Percentiles rank a stretch among this genome's conserved stretches.
phyloP scores from a whole-genome alignment of 129 eudicot genomes.

The Escallonia rubra region DNA sequence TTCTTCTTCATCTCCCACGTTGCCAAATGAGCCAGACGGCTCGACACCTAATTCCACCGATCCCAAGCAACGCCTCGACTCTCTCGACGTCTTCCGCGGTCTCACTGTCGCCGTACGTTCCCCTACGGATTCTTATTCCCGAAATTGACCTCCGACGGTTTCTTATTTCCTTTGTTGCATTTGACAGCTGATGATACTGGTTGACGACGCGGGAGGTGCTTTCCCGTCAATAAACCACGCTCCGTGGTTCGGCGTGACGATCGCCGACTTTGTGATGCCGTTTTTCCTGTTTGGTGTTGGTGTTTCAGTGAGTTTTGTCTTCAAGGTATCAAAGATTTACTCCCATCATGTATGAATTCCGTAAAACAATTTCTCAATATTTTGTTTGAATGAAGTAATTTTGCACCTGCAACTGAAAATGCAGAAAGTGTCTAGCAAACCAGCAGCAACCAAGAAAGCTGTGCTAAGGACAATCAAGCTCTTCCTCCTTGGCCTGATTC shows the following conservation, averaged over 20 bases:
- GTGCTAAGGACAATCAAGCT: slow-evolving; percentile 57
- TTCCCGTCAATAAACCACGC: slow-evolving; percentile 88
- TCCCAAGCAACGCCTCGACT: slow-evolving; percentile 56
- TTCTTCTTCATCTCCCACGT: slow-evolving; percentile 15
- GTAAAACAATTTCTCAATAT: neutral
- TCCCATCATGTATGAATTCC: neutral
- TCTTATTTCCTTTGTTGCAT: neutral
- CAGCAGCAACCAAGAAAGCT: slow-evolving; percentile 65
- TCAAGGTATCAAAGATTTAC: slow-evolving; percentile 43
- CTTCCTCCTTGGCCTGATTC: slow-evolving; percentile 66
- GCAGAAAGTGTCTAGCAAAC: slow-evolving; percentile 71
- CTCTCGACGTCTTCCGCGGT: slow-evolving; percentile 91
- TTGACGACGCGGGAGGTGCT: slow-evolving; percentile 87
- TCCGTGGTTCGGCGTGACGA: slow-evolving; percentile 91
- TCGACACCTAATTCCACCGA: slow-evolving; percentile 20
- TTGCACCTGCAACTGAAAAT: neutral
- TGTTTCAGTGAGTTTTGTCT: slow-evolving; percentile 61
- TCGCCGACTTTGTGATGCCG: slow-evolving; percentile 97
- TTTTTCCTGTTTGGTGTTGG: slow-evolving; percentile 87
- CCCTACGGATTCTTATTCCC: neutral
- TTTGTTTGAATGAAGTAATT: neutral
- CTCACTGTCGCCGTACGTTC: slow-evolving; percentile 60
- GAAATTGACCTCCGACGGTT: neutral
- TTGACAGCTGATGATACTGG: slow-evolving; percentile 85
- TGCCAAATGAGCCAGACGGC: slow-evolving; percentile 15